Conservation (phyloP, 1,139 yeast species). For the Tardiomyces digboiensis region DNA sequence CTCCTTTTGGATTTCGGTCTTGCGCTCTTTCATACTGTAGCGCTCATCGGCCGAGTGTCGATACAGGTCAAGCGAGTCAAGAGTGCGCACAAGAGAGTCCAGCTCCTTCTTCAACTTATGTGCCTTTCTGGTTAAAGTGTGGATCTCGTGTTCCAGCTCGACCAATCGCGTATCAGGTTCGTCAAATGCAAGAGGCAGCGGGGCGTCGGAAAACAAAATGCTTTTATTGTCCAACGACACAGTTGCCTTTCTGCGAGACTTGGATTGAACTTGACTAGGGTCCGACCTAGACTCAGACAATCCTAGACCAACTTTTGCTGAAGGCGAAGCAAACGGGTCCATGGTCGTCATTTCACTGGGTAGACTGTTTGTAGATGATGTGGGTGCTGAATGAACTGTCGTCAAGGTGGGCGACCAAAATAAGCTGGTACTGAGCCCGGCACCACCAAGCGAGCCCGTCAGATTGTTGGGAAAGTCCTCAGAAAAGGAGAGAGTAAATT, state of each 20-base stretch:
- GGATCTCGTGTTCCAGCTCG: constrained; percentile 1
- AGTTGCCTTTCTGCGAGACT: not conserved
- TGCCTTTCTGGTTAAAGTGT: constrained; percentile 3
- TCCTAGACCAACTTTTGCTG: too few relatives aligned
- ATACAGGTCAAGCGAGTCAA: constrained; percentile 1
- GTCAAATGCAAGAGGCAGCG: not conserved
- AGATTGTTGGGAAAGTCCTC: not conserved
- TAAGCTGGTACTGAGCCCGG: not conserved
- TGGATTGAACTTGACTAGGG: not conserved
- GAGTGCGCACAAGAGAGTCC: constrained; percentile 5
- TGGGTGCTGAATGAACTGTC: not conserved
- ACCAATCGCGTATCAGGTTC: not conserved
- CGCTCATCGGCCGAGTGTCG: constrained; percentile 7
- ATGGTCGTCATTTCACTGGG: not conserved
- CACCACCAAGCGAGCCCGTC: not conserved
- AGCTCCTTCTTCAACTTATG: constrained; percentile 10
- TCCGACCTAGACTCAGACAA: not conserved
- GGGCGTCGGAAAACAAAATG: not conserved
- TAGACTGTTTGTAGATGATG: not conserved
- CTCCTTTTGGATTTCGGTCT: constrained; percentile 8
- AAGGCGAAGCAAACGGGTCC: not conserved
- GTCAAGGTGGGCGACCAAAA: not conserved
- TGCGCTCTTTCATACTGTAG: constrained; percentile 7
- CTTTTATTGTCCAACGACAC: not conserved
- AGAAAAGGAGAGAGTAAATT: not conserved